Evolutionary conservation across 2,329 filamentous ascomycete genomes (phyloP).

Genomic region (Macrophomina pseudophaseolina): DNA sequence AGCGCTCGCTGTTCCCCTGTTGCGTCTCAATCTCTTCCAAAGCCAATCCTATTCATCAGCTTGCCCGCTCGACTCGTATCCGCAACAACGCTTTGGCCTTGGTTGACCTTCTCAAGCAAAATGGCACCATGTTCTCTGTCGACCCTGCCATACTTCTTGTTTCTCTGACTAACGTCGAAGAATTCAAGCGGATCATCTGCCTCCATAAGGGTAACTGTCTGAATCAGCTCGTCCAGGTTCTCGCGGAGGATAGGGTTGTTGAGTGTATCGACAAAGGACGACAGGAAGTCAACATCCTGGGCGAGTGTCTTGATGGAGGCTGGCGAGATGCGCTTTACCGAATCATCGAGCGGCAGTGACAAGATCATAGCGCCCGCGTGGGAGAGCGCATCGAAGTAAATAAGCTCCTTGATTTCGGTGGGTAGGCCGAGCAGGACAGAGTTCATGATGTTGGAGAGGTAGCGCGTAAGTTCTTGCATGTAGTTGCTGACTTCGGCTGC

Average conservation of each 20-base stretch:
- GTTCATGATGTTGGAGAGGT: conserved; percentile 95
- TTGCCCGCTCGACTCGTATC: conserved; percentile 10
- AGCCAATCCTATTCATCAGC: conserved; percentile 24
- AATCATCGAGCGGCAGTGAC: conserved; percentile 76
- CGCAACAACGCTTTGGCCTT: conserved; percentile 20
- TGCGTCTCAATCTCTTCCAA: conserved; percentile 8
- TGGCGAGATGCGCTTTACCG: conserved; percentile 85
- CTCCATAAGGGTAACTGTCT: conserved; percentile 88
- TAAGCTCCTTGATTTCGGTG: conserved; percentile 93
- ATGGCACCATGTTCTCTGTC: conserved; percentile 88
- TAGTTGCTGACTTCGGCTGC: conserved; percentile 83
- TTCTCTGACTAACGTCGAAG: conserved; percentile 86
- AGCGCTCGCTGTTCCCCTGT: background rate
- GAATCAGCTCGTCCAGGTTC: conserved; percentile 89
- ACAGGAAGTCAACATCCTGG: conserved; percentile 82
- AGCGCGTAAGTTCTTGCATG: conserved; percentile 92
- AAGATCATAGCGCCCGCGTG: conserved; percentile 88
- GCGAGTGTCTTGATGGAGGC: conserved; percentile 82
- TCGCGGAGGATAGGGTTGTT: conserved; percentile 87
- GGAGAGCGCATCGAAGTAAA: conserved; percentile 94
- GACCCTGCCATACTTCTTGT: conserved; percentile 92
- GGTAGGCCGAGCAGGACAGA: conserved; percentile 92
- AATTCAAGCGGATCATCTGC: conserved; percentile 93
- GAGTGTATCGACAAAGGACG: conserved; percentile 83
- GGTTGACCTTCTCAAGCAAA: conserved; percentile 75